Evolutionary conservation across 208 protist genomes (phyloP).

Genomic region (Herpetomonas muscarum): DNA sequence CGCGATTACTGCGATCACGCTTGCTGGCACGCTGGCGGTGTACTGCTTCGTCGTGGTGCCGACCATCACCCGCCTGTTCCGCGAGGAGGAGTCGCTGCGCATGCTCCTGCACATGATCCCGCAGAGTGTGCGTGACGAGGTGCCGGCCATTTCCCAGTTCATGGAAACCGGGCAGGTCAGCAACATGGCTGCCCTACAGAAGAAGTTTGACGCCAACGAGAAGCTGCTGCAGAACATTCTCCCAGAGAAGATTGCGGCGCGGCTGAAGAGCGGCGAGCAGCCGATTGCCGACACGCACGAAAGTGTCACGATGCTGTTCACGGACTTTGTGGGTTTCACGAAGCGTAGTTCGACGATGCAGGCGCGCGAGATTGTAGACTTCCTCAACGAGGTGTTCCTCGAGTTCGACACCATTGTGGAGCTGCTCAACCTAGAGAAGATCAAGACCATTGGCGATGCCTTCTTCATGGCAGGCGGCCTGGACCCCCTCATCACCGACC

Average conservation of each 20-base stretch:
- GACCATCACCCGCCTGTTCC: conserved; percentile 12
- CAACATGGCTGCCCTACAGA: conserved; percentile 12
- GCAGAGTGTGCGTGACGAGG: conserved; percentile 13
- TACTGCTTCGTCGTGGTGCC: conserved; percentile 14
- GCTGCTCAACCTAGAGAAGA: conserved; percentile 37
- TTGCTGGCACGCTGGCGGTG: conserved; percentile 11
- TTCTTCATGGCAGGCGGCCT: conserved; percentile 37
- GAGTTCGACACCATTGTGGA: conserved; percentile 40
- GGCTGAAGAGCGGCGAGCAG: conserved; percentile 27
- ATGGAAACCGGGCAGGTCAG: conserved; percentile 16
- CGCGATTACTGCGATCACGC: conserved; percentile 4
- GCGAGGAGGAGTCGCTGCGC: conserved; percentile 21
- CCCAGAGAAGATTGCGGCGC: conserved; percentile 17
- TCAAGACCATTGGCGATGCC: conserved; percentile 55
- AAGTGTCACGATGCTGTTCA: conserved; percentile 42
- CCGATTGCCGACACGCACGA: conserved; percentile 33
- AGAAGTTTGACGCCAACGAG: conserved; percentile 25
- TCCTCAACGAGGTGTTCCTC: conserved; percentile 38
- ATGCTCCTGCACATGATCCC: conserved; percentile 31
- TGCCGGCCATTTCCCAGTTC: conserved; percentile 25
- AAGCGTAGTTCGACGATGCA: conserved; percentile 29
- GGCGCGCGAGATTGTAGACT: conserved; percentile 31
- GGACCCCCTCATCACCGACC: conserved; percentile 24
- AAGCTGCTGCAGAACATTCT: conserved; percentile 39
- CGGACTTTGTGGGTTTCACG: conserved; percentile 49